A percentile compares a stretch with the other conserved stretches of the same genome.
Evolutionary conservation across 2,329 filamentous ascomycete species (phyloP).

Genomic region (Dactylonectria estremocensis): DNA sequence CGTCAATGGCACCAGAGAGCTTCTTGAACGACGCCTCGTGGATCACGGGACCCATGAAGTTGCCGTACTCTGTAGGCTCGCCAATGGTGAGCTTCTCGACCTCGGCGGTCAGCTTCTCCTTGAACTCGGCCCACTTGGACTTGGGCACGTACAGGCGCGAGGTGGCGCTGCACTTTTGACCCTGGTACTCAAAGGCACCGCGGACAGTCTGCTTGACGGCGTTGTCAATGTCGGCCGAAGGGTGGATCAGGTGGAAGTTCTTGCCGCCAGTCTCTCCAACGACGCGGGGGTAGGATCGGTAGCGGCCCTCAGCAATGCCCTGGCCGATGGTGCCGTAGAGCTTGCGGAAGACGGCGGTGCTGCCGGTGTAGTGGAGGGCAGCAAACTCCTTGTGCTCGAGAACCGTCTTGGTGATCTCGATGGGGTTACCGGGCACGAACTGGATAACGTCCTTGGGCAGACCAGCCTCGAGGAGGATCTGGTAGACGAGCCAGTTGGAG

Average conservation of each 20-base stretch:
- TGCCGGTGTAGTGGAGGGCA: conserved; percentile 95
- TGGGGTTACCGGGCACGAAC: conserved; percentile 91
- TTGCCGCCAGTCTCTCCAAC: conserved; percentile 94
- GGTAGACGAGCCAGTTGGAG: conserved; percentile 92
- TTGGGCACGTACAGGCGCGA: conserved; percentile 84
- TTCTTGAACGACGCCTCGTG: conserved; percentile 87
- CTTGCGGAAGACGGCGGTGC: conserved; percentile 90
- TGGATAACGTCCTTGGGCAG: conserved; percentile 92
- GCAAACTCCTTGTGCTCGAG: conserved; percentile 86
- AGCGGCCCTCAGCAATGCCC: conserved; percentile 85
- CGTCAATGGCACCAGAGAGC: conserved; percentile 82
- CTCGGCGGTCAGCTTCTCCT: conserved; percentile 76
- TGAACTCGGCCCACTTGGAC: conserved; percentile 82
- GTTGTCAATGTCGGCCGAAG: conserved; percentile 82
- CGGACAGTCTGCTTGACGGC: conserved; percentile 87
- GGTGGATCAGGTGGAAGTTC: conserved; percentile 91
- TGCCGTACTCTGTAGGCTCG: conserved; percentile 76
- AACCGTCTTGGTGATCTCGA: conserved; percentile 84
- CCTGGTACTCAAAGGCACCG: conserved; percentile 91
- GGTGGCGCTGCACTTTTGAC: conserved; percentile 91
- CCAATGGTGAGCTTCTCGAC: conserved; percentile 80
- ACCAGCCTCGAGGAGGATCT: conserved; percentile 92
- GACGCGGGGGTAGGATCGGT: conserved; percentile 88
- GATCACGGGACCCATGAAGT: conserved; percentile 92
- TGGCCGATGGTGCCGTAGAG: conserved; percentile 89